Base-by-base conservation (phyloP, 2,329 filamentous ascomycete genomes). In the Sarocladium brachiariae region DNA sequence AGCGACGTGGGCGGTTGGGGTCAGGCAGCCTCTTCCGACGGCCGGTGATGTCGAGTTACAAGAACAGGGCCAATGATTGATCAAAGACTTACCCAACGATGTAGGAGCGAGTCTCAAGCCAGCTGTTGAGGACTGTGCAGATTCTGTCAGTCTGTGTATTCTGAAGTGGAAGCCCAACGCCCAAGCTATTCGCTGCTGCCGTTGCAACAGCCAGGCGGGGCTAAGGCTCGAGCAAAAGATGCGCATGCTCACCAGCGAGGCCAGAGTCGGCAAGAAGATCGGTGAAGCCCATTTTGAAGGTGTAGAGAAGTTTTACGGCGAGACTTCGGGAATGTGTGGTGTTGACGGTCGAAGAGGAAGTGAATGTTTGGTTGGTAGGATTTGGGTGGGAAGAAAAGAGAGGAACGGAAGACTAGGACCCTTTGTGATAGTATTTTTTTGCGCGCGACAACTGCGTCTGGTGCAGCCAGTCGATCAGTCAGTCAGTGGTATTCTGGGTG, bases 41-140 rank as follows among this genome's bases (percentile, higher is more conserved):
- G n/a, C n/a, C n/a, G n/a, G n/a, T n/a, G n/a, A n/a, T n/a, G n/a
- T n/a, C n/a, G n/a, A n/a, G n/a, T n/a, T n/a, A n/a, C 23, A 13
- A 27, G n/a, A 5, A 10, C 27, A 30, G 27, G 27, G 13, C 7
- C 27, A 30, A 30, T 19, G 38, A 6, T 9, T 13, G 38, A 23
- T 43, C 4, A 46, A 48, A 6, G 51, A 82, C 87, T 68, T 85
- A 91, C 87, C 87, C 87, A 73, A 84, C 75, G 65, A 92, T 84
- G 77, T 92, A 92, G 73, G 83, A 87, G 67, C 85, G 82, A 65
- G 84, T 87, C 68, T 76, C 77, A 66, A 86, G 75, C 81, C 81
- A 88, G 75, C 71, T 79, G 76, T 89, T 84, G 63, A 88, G 80
- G 63, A 84, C 80, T 84, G 66, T 64, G 55, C 60, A 62, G 57